Conservation (phyloP, 164 flowering plant species). For the Cinnamomum chago region DNA sequence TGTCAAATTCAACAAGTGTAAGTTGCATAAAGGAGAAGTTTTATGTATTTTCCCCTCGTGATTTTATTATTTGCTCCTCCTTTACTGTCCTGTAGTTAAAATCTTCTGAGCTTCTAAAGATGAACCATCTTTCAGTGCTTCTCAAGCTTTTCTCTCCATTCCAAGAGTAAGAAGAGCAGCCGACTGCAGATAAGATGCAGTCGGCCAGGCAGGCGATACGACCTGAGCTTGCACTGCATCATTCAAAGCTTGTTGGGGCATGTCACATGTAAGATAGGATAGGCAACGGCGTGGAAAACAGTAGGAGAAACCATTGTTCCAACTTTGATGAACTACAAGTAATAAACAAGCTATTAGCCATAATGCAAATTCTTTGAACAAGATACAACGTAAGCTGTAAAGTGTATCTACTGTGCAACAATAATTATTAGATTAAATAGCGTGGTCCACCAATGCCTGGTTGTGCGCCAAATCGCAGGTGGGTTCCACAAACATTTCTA, state of each 20-base stretch:
- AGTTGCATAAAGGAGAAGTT: background rate
- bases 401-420: constrained; percentile 41
- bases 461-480: too few species aligned
- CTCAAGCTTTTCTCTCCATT: constrained; percentile 72
- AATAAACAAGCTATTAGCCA: too few species aligned
- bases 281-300: constrained; percentile 75
- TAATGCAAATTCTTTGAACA: too few species aligned
- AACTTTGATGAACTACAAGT: too few species aligned
- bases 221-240: constrained; percentile 35
- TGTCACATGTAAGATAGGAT: constrained; percentile 63
- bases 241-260: constrained; percentile 74
- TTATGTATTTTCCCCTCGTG: background rate
- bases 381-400: too few species aligned
- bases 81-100: constrained; percentile 16
- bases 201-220: constrained; percentile 72
- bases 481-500: too few species aligned
- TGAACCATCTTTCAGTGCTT: constrained; percentile 72
- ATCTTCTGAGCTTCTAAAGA: constrained; percentile 44
- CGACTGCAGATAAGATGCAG: constrained; percentile 77
- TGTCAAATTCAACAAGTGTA: constrained; percentile 4
- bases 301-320: constrained; percentile 76
- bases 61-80: background rate
- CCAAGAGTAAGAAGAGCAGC: constrained; percentile 56
- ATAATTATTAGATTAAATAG: too few species aligned
- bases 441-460: too few species aligned